Percentiles rank a stretch among this genome's conserved stretches.
Evolutionary conservation across 116 monocot species (phyloP).

Genomic region (Iris pallida): DNA sequence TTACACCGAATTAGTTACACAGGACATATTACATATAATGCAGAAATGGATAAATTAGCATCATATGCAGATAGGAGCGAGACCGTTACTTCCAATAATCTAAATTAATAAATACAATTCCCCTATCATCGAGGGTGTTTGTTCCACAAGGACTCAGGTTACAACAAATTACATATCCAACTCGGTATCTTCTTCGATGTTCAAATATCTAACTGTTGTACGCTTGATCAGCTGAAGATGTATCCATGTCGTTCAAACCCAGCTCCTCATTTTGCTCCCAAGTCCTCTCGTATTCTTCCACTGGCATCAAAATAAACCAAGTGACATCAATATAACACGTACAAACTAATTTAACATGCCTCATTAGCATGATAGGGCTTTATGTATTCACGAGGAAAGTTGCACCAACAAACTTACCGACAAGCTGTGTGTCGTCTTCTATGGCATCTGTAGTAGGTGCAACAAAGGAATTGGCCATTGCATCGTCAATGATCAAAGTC

Average conservation of each 20-base stretch:
- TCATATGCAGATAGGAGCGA: too few relatives aligned
- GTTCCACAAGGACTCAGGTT: neutral
- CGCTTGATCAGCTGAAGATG: constrained; percentile 77
- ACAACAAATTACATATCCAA: neutral
- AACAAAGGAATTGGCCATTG: constrained; percentile 81
- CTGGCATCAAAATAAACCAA: constrained; percentile 27
- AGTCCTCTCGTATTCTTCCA: constrained; percentile 88
- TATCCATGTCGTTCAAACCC: constrained; percentile 97
- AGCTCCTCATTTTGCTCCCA: constrained; percentile 99
- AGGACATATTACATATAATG: too few relatives aligned
- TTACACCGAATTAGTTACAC: too few relatives aligned
- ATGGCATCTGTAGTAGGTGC: constrained; percentile 60
- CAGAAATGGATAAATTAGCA: too few relatives aligned
- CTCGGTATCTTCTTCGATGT: neutral
- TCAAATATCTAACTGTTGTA: constrained; percentile 18
- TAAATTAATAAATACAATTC: too few relatives aligned
- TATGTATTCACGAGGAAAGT: neutral
- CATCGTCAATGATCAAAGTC: constrained; percentile 94
- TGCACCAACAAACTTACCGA: constrained; percentile 35
- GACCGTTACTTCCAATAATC: too few relatives aligned
- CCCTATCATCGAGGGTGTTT: too few relatives aligned
- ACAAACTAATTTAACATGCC: neutral
- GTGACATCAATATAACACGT: neutral
- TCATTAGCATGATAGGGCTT: neutral
- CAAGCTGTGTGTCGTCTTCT: constrained; percentile 75